Evolutionary conservation across 2,329 filamentous ascomycete genomes (phyloP).

Genomic region (Botrytis sinoallii): DNA sequence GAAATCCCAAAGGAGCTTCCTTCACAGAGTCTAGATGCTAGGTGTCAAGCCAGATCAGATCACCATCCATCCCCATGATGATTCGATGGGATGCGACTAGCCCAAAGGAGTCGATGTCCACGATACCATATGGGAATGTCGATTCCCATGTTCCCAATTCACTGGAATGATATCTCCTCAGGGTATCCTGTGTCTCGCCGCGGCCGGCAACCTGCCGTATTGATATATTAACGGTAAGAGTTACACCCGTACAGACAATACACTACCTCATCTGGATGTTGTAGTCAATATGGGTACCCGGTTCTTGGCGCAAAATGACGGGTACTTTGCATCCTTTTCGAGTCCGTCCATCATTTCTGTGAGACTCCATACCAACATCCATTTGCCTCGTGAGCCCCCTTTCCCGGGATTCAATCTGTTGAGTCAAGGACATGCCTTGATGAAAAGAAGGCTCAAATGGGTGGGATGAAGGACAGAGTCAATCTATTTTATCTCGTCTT

Average conservation of each 20-base stretch:
- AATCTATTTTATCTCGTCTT: conserved; percentile 15
- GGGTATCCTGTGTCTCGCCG: conserved; percentile 11
- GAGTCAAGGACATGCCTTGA: conserved; percentile 9
- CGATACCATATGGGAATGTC: not conserved
- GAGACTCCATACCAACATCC: conserved; percentile 11
- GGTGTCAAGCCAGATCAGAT: not conserved
- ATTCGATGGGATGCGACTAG: not conserved
- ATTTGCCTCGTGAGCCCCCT: conserved; percentile 13
- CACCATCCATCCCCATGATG: not conserved
- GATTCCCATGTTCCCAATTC: not conserved
- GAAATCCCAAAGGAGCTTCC: not conserved
- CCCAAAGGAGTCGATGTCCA: not conserved
- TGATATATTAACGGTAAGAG: conserved; percentile 19
- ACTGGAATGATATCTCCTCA: conserved; percentile 4
- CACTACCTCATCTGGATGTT: not conserved
- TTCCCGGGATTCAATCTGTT: not conserved
- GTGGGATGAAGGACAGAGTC: not conserved
- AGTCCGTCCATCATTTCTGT: not conserved
- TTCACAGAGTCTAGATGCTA: not conserved
- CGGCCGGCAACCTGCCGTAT: conserved; percentile 13
- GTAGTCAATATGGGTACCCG: conserved; percentile 19
- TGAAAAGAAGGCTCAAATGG: not conserved
- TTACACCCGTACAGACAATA: conserved; percentile 19
- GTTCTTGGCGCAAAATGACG: conserved; percentile 17
- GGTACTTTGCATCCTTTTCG: conserved; percentile 11